phyloP scores from a whole-genome alignment of 139 green algal species.

The Chlamydomonas sphaeroides region DNA sequence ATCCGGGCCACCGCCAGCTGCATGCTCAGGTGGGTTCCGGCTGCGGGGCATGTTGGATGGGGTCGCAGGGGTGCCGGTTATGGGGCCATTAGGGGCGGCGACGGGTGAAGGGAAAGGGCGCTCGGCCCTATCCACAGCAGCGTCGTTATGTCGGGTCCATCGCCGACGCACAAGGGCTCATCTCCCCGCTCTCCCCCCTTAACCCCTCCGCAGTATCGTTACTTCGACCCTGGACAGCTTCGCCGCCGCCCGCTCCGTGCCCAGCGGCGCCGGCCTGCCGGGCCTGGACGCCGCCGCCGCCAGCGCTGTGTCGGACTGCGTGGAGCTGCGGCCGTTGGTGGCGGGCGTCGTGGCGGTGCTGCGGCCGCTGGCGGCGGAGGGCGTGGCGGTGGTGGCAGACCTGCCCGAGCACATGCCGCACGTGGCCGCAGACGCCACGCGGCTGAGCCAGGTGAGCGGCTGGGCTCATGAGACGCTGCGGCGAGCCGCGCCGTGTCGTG shows the following conservation, averaged over 20 bases:
- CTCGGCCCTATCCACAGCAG: no score
- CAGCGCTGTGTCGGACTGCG: not conserved
- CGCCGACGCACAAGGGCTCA: no score
- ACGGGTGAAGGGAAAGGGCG: no score
- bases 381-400: slow-evolving; percentile 50
- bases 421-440: slow-evolving; percentile 41
- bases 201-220: slow-evolving; percentile 62
- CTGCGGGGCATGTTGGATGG: no score
- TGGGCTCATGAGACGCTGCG: no score
- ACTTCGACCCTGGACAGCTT: slow-evolving; percentile 48
- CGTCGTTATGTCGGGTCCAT: no score
- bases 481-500: no score
- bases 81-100: no score
- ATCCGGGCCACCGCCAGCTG: slow-evolving; percentile 52
- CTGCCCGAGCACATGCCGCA: slow-evolving; percentile 47
- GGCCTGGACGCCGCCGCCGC: not conserved
- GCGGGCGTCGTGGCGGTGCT: slow-evolving; percentile 53
- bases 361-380: slow-evolving; percentile 52
- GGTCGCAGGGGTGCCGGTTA: no score
- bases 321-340: slow-evolving; percentile 46
- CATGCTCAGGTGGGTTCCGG: slow-evolving; percentile 51
- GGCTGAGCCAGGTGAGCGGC: slow-evolving; percentile 51
- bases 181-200: no score
- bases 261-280: no score
- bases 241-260: not conserved